Base-by-base conservation (phyloP, 805 yeast species). In the Zygotorulaspora danielsina region DNA sequence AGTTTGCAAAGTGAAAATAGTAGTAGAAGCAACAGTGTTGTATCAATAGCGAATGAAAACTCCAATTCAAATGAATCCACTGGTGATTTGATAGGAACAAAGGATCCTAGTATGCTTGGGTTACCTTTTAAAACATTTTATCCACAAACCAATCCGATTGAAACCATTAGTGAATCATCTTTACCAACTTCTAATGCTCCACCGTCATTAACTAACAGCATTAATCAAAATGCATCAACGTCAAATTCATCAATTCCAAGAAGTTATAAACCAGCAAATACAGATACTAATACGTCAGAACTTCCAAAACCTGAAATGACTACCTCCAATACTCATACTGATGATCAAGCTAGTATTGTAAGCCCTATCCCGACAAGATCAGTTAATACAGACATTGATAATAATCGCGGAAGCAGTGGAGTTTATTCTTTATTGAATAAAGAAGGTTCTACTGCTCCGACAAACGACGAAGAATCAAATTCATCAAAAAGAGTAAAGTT, bases 401-500 rank as follows among this genome's bases (percentile, higher is more conserved):
- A 27, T 19, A 39, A 39, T 13, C 41, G 48, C 10, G 41, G 42
- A 27, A 36, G 48, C 22, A 51, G 56, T 30, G 51, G 47, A 12
- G 52, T 52, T 10, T 48, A 50, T 32, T 50, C 54, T 4, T 30
- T 52, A 27, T 32, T 51, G 17, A 51, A 51, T 25, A 35, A 37
- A 24, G 46, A 43, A 15, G 36, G 46, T 17, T 37, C 45, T 9
- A 36, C 38, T 17, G 35, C 39, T n/a, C 22, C 44, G 13, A 15
- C 44, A 16, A n/a, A 27, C 9, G 41, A 39, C 20, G 42, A 25
- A 11, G 43, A 41, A 18, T 19, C 41, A 26, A 35, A 36, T 20
- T 38, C 45, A 12, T 32, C 34, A 16, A 44, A 44, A 24, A 44
- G 34, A 27, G 36, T 41, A 12, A 44, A 44, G 29, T 27, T 41